Conservation (phyloP, 1,284 basidiomycete species). For the Cutaneotrichosporon sp. region DNA sequence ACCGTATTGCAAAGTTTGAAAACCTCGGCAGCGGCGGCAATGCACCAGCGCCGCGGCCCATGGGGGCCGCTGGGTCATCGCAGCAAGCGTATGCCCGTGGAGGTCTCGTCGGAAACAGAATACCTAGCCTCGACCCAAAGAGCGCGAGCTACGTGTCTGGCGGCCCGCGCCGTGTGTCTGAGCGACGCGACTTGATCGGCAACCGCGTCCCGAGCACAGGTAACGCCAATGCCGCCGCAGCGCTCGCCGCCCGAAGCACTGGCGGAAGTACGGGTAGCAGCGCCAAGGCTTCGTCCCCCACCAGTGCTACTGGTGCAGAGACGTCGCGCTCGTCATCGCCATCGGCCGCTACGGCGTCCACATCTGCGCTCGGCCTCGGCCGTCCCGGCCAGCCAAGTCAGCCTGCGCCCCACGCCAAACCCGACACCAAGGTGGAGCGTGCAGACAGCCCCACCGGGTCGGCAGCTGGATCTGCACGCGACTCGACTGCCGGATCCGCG, state of each 20-base stretch:
- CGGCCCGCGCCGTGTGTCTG: slow-evolving; percentile 28
- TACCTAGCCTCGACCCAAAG: slow-evolving; percentile 42
- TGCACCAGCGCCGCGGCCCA: neutral
- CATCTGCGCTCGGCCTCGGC: neutral
- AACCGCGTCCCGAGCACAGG: slow-evolving; percentile 36
- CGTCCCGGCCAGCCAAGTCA: neutral
- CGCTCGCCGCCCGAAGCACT: neutral
- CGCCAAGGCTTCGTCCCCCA: neutral
- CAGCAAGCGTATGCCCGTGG: slow-evolving; percentile 22
- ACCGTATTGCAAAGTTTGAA: slow-evolving; percentile 47
- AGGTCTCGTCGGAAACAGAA: slow-evolving; percentile 42
- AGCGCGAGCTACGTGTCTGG: slow-evolving; percentile 28
- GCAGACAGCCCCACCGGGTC: slow-evolving; percentile 16
- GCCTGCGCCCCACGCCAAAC: too few species aligned
- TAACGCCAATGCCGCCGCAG: neutral
- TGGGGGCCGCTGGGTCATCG: neutral
- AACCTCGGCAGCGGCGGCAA: slow-evolving; percentile 14
- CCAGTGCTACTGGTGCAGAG: neutral
- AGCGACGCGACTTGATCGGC: slow-evolving; percentile 39
- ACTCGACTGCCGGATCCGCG: slow-evolving; percentile 1
- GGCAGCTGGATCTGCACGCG: slow-evolving; percentile 31
- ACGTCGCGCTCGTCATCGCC: slow-evolving; percentile 2
- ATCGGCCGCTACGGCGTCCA: slow-evolving; percentile 1
- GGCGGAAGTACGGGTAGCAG: slow-evolving; percentile 3
- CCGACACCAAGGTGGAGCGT: neutral